These are phyloP conservation scores for Saccharum spontaneum DNA, from an alignment of 176 grass and related monocot species.

Conservation along the genomic window DNA sequence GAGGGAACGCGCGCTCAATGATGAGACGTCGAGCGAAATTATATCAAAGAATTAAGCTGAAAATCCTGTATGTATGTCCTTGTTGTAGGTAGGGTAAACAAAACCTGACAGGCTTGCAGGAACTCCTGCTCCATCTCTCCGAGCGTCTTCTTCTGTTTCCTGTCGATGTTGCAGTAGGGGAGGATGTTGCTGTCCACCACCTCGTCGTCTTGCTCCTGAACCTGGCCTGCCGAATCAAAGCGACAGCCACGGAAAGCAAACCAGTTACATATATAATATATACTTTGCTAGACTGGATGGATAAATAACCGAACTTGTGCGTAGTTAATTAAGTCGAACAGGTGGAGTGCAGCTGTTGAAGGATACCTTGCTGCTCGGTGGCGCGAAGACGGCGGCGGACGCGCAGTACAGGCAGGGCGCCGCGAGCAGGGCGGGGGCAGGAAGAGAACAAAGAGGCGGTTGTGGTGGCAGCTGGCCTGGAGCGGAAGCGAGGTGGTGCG, in stretches of 20 bases:
- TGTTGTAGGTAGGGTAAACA: not conserved
- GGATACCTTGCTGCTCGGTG: conserved; percentile 43
- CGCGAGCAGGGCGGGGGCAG: not conserved
- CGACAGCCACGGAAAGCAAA: not conserved
- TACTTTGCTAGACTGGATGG: too few species aligned
- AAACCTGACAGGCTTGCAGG: conserved; percentile 43
- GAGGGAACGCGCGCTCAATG: not conserved
- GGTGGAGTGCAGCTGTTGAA: not conserved
- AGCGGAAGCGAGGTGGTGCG: conserved; percentile 25
- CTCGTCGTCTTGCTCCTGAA: conserved; percentile 40
- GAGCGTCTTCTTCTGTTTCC: conserved; percentile 72
- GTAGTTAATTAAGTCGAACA: not conserved
- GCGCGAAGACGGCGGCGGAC: conserved; percentile 5
- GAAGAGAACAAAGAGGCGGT: not conserved
- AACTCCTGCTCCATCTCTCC: conserved; percentile 98
- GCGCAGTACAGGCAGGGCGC: not conserved
- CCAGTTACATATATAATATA: too few species aligned
- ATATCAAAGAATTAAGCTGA: not conserved
- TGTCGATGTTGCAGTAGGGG: conserved; percentile 83
- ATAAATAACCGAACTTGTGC: too few species aligned
- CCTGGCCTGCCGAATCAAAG: conserved; percentile 33
- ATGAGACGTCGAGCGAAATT: not conserved
- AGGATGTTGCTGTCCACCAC: conserved; percentile 76
- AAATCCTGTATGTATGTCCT: not conserved
- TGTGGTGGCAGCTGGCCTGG: not conserved